Conservation (phyloP, 2,329 filamentous ascomycete genomes). For the Neurospora sp. region DNA sequence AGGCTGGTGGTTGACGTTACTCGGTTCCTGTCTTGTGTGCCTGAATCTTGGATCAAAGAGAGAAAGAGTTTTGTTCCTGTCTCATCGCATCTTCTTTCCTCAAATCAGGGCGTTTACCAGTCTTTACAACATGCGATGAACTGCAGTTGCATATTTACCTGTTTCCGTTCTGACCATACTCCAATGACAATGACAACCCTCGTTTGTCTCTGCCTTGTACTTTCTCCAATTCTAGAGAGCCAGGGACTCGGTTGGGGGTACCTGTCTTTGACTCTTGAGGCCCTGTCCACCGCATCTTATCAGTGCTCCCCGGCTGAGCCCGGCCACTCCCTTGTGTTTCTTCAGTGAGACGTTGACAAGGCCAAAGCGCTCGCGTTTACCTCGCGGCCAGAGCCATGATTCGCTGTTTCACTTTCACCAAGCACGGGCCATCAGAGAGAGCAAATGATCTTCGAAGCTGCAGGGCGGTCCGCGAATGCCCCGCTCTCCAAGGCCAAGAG, state of each 20-base stretch:
- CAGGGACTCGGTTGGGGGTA: not conserved
- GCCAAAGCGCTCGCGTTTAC: not conserved
- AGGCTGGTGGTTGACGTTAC: not conserved
- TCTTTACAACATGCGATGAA: not conserved
- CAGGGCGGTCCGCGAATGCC: slow-evolving; percentile 4
- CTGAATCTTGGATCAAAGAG: not conserved
- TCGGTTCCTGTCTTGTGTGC: not conserved
- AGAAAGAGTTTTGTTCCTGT: not conserved
- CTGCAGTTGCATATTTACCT: not conserved
- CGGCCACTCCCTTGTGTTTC: no score
- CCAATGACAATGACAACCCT: not conserved
- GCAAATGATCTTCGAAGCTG: not conserved
- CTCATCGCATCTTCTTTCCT: not conserved
- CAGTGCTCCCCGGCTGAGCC: not conserved
- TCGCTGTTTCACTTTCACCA: not conserved
- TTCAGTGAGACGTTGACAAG: no score
- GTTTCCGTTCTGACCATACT: not conserved
- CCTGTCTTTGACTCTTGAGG: not conserved
- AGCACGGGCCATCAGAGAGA: not conserved
- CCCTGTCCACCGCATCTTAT: not conserved
- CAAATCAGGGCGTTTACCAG: not conserved
- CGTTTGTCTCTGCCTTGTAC: not conserved
- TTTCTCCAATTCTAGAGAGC: not conserved
- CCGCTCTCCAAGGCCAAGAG: not conserved
- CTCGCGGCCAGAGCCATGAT: not conserved